A percentile compares a stretch with the other conserved stretches of the same genome.
Conservation (phyloP, 2,329 filamentous ascomycete species). For the Diaporthe ampelina region DNA sequence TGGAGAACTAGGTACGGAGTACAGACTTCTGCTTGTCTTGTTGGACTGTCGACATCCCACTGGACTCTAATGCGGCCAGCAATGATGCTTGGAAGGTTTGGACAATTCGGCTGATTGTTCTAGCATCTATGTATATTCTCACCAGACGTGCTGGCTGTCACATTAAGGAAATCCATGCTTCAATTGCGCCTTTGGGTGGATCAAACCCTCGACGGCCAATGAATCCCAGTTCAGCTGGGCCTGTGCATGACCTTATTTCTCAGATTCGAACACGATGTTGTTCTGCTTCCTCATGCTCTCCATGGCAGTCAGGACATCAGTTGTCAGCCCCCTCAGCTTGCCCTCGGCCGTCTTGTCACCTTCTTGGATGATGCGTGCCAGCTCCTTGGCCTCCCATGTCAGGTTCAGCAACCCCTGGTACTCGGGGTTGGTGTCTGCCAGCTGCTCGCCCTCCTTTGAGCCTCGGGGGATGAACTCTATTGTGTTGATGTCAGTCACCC, state of each 20-base stretch:
- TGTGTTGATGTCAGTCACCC: constrained; percentile 39
- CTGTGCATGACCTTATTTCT: constrained; percentile 29
- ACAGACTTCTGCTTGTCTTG: too few species aligned
- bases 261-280: constrained; percentile 35
- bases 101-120: too few species aligned
- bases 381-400: constrained; percentile 40
- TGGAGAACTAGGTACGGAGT: too few species aligned
- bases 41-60: too few species aligned
- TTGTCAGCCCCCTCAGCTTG: constrained; percentile 30
- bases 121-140: too few species aligned
- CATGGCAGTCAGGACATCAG: constrained; percentile 38
- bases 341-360: constrained; percentile 35
- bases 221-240: too few species aligned
- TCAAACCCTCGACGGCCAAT: too few species aligned
- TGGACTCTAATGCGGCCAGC: too few species aligned
- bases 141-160: too few species aligned
- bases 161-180: too few species aligned
- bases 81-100: too few species aligned
- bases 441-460: constrained; percentile 38
- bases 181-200: too few species aligned
- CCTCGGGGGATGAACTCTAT: constrained; percentile 37
- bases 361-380: constrained; percentile 32
- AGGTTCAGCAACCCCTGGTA: constrained; percentile 39
- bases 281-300: constrained; percentile 41
- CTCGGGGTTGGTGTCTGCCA: constrained; percentile 35